phyloP scores from a whole-genome alignment of 2,329 filamentous ascomycete species.

The Coniochaeta ligniaria region DNA sequence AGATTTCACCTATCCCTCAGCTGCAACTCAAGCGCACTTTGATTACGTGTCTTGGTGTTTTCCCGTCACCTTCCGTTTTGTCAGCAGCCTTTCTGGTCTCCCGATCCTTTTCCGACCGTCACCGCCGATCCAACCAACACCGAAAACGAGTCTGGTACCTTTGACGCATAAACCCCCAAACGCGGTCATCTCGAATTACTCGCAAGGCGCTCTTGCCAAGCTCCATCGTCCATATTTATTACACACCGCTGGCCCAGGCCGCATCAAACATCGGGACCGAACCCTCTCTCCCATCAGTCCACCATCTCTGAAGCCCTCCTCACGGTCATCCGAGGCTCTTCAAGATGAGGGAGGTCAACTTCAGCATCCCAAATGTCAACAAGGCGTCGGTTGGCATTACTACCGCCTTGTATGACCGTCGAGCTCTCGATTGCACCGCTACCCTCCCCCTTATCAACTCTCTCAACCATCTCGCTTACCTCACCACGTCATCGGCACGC shows the following conservation, averaged over 20 bases:
- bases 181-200: not conserved
- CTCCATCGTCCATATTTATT: constrained; percentile 4
- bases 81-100: not conserved
- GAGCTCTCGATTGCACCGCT: constrained; percentile 95
- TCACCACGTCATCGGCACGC: constrained; percentile 93
- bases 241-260: constrained; percentile 1
- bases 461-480: constrained; percentile 95
- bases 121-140: not conserved
- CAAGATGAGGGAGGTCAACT: constrained; percentile 99
- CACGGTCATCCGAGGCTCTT: constrained; percentile 17
- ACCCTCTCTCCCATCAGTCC: constrained; percentile 4
- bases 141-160: not conserved
- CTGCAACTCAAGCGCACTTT: not conserved
- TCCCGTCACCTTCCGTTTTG: not conserved
- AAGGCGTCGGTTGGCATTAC: constrained; percentile 96
- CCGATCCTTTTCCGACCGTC: not conserved
- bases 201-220: not conserved
- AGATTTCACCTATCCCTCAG: not conserved
- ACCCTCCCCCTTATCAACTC: constrained; percentile 98
- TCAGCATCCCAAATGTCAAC: constrained; percentile 98
- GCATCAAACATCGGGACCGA: constrained; percentile 5
- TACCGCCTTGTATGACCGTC: constrained; percentile 93
- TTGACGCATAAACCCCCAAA: not conserved
- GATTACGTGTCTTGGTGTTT: not conserved
- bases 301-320: constrained; percentile 17